These are phyloP conservation scores for Macaranga tanarius DNA, from an alignment of 441 rosid genomes.

Conservation along the genomic window DNA sequence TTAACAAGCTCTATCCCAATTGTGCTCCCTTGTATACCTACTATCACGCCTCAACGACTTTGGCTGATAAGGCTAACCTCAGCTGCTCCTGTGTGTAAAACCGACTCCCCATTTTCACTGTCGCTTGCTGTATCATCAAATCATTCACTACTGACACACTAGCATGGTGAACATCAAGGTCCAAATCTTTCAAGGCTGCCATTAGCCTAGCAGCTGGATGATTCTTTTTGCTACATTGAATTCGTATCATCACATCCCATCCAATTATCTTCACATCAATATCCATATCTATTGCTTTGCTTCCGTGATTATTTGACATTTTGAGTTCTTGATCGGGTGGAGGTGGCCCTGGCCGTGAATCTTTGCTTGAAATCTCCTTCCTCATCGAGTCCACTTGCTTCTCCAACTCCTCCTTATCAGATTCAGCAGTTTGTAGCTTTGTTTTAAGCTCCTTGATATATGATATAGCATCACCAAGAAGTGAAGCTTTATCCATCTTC, in stretches of 20 bases:
- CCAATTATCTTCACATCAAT: slow-evolving; percentile 92
- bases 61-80: slow-evolving; percentile 59
- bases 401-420: slow-evolving; percentile 66
- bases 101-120: slow-evolving; percentile 87
- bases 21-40: background rate
- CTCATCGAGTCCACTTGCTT: slow-evolving; percentile 59
- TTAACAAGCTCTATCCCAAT: slow-evolving; percentile 22
- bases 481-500: slow-evolving; percentile 97
- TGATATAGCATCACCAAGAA: slow-evolving; percentile 86
- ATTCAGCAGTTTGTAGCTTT: slow-evolving; percentile 63
- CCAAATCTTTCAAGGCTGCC: slow-evolving; percentile 82
- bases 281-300: slow-evolving; percentile 60
- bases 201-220: slow-evolving; percentile 94
- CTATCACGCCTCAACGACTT: slow-evolving; percentile 50
- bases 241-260: slow-evolving; percentile 87
- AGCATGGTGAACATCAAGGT: slow-evolving; percentile 90
- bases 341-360: slow-evolving; percentile 33
- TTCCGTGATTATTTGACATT: slow-evolving; percentile 33
- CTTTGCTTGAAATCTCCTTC: slow-evolving; percentile 46
- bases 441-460: slow-evolving; percentile 78
- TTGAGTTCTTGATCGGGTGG: slow-evolving; percentile 47
- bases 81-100: slow-evolving; percentile 89
- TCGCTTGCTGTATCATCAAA: slow-evolving; percentile 97
- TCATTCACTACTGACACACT: slow-evolving; percentile 93
- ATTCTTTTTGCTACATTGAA: slow-evolving; percentile 77